These are phyloP conservation scores for Apium graveolens DNA, from an alignment of 129 eudicot species.

Conservation along the genomic window DNA sequence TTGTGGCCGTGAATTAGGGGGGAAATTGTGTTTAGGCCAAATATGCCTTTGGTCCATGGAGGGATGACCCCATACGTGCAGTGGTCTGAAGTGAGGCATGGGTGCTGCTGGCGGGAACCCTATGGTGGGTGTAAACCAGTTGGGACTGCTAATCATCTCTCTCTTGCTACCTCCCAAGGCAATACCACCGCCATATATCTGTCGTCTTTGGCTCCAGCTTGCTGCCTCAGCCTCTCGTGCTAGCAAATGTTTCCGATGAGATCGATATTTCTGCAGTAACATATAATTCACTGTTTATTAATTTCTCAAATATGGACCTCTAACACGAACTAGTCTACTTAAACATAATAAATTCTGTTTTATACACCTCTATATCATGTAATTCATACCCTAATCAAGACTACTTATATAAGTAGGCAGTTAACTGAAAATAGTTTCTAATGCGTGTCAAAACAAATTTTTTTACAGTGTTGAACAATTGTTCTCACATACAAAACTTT, in stretches of 20 bases:
- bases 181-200: constrained; percentile 42
- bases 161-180: constrained; percentile 29
- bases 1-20: constrained; percentile 35
- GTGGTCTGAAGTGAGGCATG: constrained; percentile 66
- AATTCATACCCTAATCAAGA: too few relatives aligned
- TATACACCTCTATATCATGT: too few relatives aligned
- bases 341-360: background rate
- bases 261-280: constrained; percentile 68
- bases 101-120: constrained; percentile 75
- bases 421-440: too few relatives aligned
- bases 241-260: constrained; percentile 77
- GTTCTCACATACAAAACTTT: too few relatives aligned
- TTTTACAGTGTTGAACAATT: too few relatives aligned
- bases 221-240: constrained; percentile 95
- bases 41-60: constrained; percentile 60
- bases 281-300: background rate
- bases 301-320: background rate
- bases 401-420: too few relatives aligned
- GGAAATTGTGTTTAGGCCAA: constrained; percentile 61
- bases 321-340: too few relatives aligned
- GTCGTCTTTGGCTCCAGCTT: constrained; percentile 81
- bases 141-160: constrained; percentile 24
- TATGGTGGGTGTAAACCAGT: constrained; percentile 68
- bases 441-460: too few relatives aligned
- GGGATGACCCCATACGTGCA: constrained; percentile 99